Base-by-base conservation (phyloP, 1,284 basidiomycete genomes). In the Ustilago curta region DNA sequence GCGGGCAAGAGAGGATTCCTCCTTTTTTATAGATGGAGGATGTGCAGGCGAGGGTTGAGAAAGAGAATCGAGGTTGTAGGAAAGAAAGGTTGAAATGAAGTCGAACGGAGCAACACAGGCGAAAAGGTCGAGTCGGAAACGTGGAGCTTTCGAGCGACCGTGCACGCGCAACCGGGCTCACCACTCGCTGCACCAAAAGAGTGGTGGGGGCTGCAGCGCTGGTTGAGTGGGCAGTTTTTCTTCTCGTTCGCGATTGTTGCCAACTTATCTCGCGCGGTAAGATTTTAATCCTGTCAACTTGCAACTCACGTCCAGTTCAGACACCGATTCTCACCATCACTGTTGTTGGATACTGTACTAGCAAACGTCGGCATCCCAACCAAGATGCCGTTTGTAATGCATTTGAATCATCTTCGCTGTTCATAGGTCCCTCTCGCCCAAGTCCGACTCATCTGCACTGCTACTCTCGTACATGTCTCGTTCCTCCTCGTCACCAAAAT, bases 401-500 rank as follows among this genome's bases (percentile, higher is more conserved):
- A 37, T 32, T 16, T 37, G 11, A 16, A 37, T 37, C 16, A 32
- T 37, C 3, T 18, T 23, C 4, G 11, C 18, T 3, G n/a, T 7
- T 27, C 42, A 40, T 21, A n/a, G 11, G 9, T 23, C 27, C 9
- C 40, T 3, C 5, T 35, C 42, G 42, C 27, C 31, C 16, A 32
- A n/a, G 35, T 64, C 61, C 9, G 54, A 58, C 42, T 62, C 65
- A 14, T 63, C 60, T 23, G 31, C 68, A 39, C 68, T 65, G 35
- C 43, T 59, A 19, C 67, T 64, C 57, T 70, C 67, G 19, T 70
- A 63, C 31, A 64, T 35, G 8, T 44, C 60, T 5, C 55, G 27
- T 18, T 61, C 59, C 32, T 65, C 68, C 18, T 61, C 48, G 5
- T 85, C 86, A 56, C 87, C 87, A 27, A 77, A 79, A 29, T 63